phyloP scores from a whole-genome alignment of 176 grass and related monocot species.

The Triticum urartu region DNA sequence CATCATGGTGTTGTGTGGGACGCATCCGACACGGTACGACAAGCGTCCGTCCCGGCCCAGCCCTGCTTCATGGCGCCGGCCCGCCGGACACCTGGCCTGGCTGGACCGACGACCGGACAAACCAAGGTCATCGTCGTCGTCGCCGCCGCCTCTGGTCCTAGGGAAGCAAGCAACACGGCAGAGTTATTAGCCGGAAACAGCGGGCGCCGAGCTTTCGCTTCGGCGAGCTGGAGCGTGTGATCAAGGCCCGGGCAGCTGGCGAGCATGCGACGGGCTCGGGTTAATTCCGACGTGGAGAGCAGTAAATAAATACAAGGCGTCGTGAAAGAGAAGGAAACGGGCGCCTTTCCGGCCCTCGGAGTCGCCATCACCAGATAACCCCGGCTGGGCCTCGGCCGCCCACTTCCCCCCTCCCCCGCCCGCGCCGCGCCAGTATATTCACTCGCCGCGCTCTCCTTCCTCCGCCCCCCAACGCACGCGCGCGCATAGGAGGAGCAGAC shows the following conservation, averaged over 20 bases:
- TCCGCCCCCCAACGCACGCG: not conserved
- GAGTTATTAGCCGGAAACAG: not conserved
- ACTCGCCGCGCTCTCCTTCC: not conserved
- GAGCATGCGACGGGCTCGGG: no score
- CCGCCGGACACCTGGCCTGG: not conserved
- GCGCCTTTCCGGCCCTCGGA: not conserved
- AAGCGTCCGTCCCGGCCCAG: not conserved
- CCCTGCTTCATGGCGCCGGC: not conserved
- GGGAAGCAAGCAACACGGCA: not conserved
- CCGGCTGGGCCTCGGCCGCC: conserved; percentile 46
- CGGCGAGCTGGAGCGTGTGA: no score
- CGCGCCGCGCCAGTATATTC: conserved; percentile 25
- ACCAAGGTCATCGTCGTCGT: not conserved
- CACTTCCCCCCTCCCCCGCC: not conserved
- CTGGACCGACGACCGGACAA: not conserved
- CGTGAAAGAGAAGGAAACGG: not conserved
- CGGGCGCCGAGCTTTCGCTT: no score
- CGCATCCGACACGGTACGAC: not conserved
- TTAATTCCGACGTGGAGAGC: not conserved
- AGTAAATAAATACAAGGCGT: not conserved
- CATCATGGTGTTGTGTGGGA: not conserved
- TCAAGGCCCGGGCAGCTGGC: not conserved
- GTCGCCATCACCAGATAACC: conserved; percentile 61
- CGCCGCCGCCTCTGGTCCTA: not conserved
- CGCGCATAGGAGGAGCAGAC: no score